phyloP scores from a whole-genome alignment of 2,329 filamentous ascomycete species.

The Trichocomaceae sp. region DNA sequence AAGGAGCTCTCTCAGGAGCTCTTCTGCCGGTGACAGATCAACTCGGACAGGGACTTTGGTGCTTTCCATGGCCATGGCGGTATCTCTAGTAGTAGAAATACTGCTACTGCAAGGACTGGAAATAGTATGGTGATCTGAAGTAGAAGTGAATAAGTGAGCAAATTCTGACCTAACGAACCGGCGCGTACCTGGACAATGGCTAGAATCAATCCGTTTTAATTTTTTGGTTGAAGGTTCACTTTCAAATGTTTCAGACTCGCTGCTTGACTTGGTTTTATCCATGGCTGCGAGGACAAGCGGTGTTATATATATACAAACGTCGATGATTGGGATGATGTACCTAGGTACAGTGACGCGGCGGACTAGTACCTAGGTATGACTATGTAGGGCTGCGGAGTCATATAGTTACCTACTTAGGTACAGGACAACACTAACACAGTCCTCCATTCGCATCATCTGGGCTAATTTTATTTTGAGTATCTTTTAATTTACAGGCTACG shows the following conservation, averaged over 20 bases:
- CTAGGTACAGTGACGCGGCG: too few relatives aligned
- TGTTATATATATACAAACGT: neutral
- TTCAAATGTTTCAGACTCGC: neutral
- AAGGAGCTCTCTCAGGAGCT: slow-evolving; percentile 1
- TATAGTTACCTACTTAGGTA: too few relatives aligned
- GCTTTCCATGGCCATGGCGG: neutral
- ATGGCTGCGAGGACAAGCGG: neutral
- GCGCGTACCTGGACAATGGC: neutral
- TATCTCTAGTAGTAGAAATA: neutral
- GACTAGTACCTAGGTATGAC: too few relatives aligned
- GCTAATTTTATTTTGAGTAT: too few relatives aligned
- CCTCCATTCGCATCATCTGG: too few relatives aligned
- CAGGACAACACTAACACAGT: too few relatives aligned
- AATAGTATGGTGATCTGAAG: neutral
- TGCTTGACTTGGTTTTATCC: too few relatives aligned
- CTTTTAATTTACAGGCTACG: too few relatives aligned
- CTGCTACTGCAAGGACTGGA: neutral
- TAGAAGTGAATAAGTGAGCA: neutral
- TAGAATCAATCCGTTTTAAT: neutral
- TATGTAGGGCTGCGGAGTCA: too few relatives aligned
- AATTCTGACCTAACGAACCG: neutral
- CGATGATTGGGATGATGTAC: too few relatives aligned
- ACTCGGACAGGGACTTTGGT: neutral
- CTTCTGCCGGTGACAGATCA: slow-evolving; percentile 2
- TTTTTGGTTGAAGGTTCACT: slow-evolving; percentile 6